These are phyloP conservation scores for Monosporascus sp. DNA, from an alignment of 2,329 filamentous ascomycete genomes.

Conservation along the genomic window DNA sequence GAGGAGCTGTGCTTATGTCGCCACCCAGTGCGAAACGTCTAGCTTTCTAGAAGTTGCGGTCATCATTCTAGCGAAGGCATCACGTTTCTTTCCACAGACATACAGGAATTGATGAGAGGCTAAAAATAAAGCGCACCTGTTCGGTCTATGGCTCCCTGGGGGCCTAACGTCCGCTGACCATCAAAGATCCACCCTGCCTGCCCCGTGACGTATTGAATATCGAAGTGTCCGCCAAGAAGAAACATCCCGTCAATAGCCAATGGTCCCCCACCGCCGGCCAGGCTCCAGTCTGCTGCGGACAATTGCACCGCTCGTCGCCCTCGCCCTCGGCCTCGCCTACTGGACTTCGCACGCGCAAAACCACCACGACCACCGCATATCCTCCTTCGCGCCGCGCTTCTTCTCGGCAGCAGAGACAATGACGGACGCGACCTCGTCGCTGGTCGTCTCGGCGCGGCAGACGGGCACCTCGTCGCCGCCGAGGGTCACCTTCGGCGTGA, in stretches of 20 bases:
- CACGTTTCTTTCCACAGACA: too few species aligned
- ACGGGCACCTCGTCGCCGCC: constrained; percentile 20
- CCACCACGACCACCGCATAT: not conserved
- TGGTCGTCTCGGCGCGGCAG: constrained; percentile 25
- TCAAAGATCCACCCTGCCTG: too few species aligned
- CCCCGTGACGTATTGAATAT: not conserved
- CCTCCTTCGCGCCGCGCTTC: too few species aligned
- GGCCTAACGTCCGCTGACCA: too few species aligned
- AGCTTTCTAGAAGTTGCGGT: too few species aligned
- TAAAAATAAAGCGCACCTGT: too few species aligned
- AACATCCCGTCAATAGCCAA: not conserved
- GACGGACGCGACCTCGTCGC: constrained; percentile 12
- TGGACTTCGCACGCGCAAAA: not conserved
- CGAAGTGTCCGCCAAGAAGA: not conserved
- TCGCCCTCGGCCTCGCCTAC: not conserved
- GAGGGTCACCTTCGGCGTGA: constrained; percentile 32
- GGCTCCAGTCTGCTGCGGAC: not conserved
- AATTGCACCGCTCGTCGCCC: not conserved
- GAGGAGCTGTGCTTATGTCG: too few species aligned
- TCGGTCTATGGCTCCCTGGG: too few species aligned
- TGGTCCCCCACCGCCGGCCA: not conserved
- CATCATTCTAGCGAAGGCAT: too few species aligned
- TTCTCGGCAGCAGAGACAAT: too few species aligned
- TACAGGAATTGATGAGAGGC: too few species aligned
- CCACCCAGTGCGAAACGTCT: too few species aligned